Evolutionary conservation across 768 basidiomycete species (phyloP).

Genomic region (Dentipellis fragilis): DNA sequence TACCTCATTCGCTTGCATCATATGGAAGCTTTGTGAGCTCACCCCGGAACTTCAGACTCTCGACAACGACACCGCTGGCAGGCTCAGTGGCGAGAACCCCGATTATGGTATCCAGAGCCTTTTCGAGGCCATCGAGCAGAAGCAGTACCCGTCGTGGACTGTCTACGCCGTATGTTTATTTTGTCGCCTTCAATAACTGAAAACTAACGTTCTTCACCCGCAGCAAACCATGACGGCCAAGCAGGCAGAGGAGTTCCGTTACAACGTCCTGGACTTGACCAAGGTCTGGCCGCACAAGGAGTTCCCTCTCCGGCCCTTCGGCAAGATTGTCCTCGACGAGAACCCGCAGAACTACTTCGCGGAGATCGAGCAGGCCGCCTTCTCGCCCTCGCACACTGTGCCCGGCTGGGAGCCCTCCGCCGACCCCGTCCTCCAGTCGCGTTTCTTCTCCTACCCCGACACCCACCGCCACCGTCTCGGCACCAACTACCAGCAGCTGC

Average conservation of each 20-base stretch:
- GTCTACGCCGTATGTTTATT: constrained; percentile 59
- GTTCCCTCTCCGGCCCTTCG: constrained; percentile 82
- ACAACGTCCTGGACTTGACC: constrained; percentile 86
- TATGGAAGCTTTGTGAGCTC: constrained; percentile 25
- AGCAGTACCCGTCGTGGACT: constrained; percentile 80
- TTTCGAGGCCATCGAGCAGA: constrained; percentile 74
- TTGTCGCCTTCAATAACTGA: no score
- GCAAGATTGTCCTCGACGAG: constrained; percentile 74
- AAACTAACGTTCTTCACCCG: constrained; percentile 2
- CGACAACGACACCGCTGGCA: constrained; percentile 51
- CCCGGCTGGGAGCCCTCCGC: constrained; percentile 85
- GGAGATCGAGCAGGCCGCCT: constrained; percentile 89
- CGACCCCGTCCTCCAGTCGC: constrained; percentile 90
- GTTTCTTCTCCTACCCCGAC: constrained; percentile 91
- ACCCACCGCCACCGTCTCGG: constrained; percentile 83
- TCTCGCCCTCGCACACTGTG: constrained; percentile 80
- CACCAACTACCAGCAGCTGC: constrained; percentile 74
- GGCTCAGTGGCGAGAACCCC: constrained; percentile 63
- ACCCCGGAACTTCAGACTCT: constrained; percentile 41
- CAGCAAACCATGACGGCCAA: constrained; percentile 90
- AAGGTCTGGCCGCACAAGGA: constrained; percentile 87
- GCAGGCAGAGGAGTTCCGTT: constrained; percentile 84
- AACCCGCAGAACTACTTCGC: constrained; percentile 85
- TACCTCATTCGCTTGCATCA: no score
- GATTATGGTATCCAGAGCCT: constrained; percentile 78